Evolutionary conservation across 352 stramenopile species (phyloP).

Genomic region (Aphanomyces stellatus): DNA sequence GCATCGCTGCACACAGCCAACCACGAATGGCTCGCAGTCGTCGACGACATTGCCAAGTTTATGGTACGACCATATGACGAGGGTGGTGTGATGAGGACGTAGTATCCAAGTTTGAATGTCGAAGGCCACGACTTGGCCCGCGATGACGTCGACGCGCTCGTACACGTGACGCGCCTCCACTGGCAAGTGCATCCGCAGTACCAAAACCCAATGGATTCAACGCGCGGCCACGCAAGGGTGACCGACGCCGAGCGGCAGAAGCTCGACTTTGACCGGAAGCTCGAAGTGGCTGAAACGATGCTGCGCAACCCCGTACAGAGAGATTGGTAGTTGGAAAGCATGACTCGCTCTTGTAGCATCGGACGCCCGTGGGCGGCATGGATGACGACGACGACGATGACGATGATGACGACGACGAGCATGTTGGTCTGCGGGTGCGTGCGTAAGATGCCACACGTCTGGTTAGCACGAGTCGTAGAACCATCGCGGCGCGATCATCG

Average conservation of each 20-base stretch:
- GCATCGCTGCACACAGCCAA: conserved; percentile 1
- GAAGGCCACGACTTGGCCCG: conserved; percentile 9
- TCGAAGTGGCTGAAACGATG: conserved; percentile 46
- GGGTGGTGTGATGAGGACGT: background rate
- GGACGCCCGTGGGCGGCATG: too few relatives aligned
- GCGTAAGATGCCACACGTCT: too few relatives aligned
- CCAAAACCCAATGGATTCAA: conserved; percentile 26
- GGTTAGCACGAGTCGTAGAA: too few relatives aligned
- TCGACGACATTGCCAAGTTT: conserved; percentile 21
- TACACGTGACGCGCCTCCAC: conserved; percentile 31
- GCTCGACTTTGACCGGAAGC: conserved; percentile 42
- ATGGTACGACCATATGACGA: background rate
- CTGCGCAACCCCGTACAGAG: conserved; percentile 29
- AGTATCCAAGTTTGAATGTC: conserved; percentile 19
- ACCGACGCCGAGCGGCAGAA: conserved; percentile 27
- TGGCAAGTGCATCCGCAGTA: conserved; percentile 43
- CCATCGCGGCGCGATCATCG: too few relatives aligned
- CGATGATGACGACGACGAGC: too few relatives aligned
- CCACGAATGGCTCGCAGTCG: conserved; percentile 2
- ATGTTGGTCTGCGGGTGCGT: too few relatives aligned
- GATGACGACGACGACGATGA: too few relatives aligned
- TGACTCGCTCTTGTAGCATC: too few relatives aligned
- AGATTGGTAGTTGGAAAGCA: too few relatives aligned
- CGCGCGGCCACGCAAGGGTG: conserved; percentile 22
- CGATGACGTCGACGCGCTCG: background rate